Conservation (phyloP, 176 grass and related monocot genomes). For the Aegilops sharonensis region DNA sequence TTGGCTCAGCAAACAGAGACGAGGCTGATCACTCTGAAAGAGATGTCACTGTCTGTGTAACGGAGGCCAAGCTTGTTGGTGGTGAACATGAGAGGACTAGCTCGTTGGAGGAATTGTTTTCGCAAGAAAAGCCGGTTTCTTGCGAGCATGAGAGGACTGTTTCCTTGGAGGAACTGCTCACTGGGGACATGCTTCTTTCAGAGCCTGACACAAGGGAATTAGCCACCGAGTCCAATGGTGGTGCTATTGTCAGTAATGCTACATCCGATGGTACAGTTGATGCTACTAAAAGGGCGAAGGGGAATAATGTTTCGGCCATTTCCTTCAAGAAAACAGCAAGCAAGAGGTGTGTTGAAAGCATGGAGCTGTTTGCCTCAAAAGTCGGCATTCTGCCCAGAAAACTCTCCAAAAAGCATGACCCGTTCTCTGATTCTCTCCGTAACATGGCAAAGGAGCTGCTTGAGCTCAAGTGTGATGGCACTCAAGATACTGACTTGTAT, state of each 20-base stretch:
- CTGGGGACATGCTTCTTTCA: conserved; percentile 24
- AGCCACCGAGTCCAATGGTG: background rate
- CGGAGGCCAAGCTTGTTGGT: conserved; percentile 18
- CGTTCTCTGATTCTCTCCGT: conserved; percentile 63
- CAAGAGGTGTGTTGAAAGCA: conserved; percentile 54
- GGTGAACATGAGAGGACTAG: conserved; percentile 45
- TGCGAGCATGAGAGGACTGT: conserved; percentile 45
- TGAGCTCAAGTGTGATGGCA: conserved; percentile 65
- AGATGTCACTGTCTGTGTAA: background rate
- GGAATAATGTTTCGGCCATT: conserved; percentile 34
- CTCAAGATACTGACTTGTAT: conserved; percentile 46
- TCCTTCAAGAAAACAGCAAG: conserved; percentile 63
- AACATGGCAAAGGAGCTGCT: conserved; percentile 65
- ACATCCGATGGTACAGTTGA: conserved; percentile 17
- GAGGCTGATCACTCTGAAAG: conserved; percentile 2
- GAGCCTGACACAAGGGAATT: conserved; percentile 11
- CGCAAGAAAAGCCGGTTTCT: conserved; percentile 22
- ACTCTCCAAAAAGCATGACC: conserved; percentile 50
- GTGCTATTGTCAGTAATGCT: conserved; percentile 13
- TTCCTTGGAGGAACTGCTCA: conserved; percentile 45
- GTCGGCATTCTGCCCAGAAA: conserved; percentile 37
- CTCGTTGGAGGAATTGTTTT: conserved; percentile 45
- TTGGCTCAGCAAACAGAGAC: conserved; percentile 7
- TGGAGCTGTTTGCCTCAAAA: conserved; percentile 56
- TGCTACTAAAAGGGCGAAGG: conserved; percentile 40